Evolutionary conservation across 2,329 filamentous ascomycete species (phyloP).

Genomic region (Colletotrichum sp.): DNA sequence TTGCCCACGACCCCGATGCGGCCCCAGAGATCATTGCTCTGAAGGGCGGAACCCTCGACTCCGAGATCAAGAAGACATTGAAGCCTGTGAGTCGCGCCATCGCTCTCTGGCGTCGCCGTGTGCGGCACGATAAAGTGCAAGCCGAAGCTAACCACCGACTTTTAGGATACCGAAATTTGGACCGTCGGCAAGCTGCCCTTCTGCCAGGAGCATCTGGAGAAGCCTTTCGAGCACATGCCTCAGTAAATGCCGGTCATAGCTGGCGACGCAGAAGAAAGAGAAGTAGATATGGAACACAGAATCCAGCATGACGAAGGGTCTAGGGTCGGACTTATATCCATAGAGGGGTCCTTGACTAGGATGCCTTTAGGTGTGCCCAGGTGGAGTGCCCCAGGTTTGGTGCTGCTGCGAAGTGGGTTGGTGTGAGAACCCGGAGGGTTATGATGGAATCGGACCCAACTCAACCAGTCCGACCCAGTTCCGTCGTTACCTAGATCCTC

Average conservation of each 20-base stretch:
- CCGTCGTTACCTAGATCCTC: not conserved
- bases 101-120: not conserved
- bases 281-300: not conserved
- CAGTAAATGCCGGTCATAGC: constrained; percentile 40
- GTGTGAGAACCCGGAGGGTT: constrained; percentile 20
- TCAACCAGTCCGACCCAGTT: not conserved
- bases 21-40: constrained; percentile 73
- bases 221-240: constrained; percentile 70
- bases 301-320: not conserved
- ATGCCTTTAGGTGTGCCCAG: not conserved
- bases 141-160: not conserved
- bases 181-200: constrained; percentile 72
- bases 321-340: not conserved
- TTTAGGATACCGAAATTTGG: constrained; percentile 72
- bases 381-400: not conserved
- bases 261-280: not conserved
- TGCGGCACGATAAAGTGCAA: not conserved
- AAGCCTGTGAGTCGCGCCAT: constrained; percentile 59
- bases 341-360: not conserved
- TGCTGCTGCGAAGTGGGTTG: not conserved
- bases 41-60: constrained; percentile 69
- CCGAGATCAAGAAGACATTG: constrained; percentile 69
- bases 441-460: not conserved
- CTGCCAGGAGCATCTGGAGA: constrained; percentile 68
- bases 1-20: constrained; percentile 74